These are phyloP conservation scores for Fusarium luffae DNA, from an alignment of 2,329 filamentous ascomycete species.

Conservation along the genomic window DNA sequence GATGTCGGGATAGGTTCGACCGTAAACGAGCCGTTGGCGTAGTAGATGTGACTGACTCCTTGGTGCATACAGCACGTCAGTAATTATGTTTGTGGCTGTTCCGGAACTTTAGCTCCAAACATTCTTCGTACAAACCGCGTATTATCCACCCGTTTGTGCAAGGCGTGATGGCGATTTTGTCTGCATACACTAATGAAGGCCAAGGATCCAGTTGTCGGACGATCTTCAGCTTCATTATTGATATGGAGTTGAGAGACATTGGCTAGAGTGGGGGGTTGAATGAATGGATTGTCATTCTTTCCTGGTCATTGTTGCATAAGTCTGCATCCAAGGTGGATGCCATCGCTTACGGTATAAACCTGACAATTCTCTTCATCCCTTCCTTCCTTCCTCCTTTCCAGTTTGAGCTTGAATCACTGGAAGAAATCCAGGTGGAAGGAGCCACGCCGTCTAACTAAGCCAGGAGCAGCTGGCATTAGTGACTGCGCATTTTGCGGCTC, in stretches of 20 bases:
- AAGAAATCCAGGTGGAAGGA: neutral
- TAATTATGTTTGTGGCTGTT: neutral
- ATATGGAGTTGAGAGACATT: neutral
- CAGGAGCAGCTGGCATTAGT: neutral
- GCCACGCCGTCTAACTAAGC: neutral
- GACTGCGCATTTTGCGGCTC: neutral
- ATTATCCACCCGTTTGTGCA: conserved; percentile 1
- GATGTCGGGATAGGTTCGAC: conserved; percentile 1
- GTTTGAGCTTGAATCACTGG: neutral
- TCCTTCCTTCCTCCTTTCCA: neutral
- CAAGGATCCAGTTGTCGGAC: neutral
- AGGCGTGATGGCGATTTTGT: neutral
- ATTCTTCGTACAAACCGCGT: neutral
- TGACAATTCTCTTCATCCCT: neutral
- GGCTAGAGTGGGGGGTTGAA: neutral
- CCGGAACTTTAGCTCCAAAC: conserved; percentile 7
- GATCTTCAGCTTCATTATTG: neutral
- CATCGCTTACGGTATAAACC: neutral
- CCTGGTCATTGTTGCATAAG: neutral
- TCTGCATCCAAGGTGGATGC: neutral
- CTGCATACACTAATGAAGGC: conserved; percentile 1
- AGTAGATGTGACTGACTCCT: neutral
- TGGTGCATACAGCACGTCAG: neutral
- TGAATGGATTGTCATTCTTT: neutral
- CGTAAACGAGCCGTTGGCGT: conserved; percentile 14